phyloP scores from a whole-genome alignment of 306 rosid species.

The Glycine soja region DNA sequence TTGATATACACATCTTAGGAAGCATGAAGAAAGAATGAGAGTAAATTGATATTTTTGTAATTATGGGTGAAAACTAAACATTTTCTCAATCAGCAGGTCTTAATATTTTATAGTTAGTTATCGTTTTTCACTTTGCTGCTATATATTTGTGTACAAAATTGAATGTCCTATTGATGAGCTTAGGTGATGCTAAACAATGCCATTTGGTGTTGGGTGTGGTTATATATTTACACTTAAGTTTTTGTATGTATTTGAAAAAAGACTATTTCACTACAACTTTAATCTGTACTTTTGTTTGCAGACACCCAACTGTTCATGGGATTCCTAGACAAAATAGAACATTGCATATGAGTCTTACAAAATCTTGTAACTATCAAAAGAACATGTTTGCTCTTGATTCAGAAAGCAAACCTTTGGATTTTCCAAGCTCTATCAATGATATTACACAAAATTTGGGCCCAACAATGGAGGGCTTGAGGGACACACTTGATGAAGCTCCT shows the following conservation, averaged over 20 bases:
- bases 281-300: conserved; percentile 52
- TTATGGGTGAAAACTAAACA: neutral
- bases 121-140: conserved; percentile 9
- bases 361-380: conserved; percentile 72
- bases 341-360: conserved; percentile 71
- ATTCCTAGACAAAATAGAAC: conserved; percentile 83
- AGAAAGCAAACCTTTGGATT: conserved; percentile 68
- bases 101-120: neutral
- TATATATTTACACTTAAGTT: neutral
- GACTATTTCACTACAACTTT: neutral
- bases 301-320: conserved; percentile 88
- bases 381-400: conserved; percentile 71
- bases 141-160: neutral
- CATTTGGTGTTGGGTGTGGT: neutral
- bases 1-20: neutral
- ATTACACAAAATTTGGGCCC: conserved; percentile 49
- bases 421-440: conserved; percentile 55
- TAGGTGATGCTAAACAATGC: neutral
- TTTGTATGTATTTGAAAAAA: neutral
- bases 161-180: neutral
- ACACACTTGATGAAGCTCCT: conserved; percentile 48
- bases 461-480: conserved; percentile 51
- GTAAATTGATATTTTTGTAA: neutral
- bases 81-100: neutral
- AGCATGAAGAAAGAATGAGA: neutral